These are phyloP conservation scores for Ganoderma meredithae DNA, from an alignment of 1,284 basidiomycete genomes.

Conservation along the genomic window DNA sequence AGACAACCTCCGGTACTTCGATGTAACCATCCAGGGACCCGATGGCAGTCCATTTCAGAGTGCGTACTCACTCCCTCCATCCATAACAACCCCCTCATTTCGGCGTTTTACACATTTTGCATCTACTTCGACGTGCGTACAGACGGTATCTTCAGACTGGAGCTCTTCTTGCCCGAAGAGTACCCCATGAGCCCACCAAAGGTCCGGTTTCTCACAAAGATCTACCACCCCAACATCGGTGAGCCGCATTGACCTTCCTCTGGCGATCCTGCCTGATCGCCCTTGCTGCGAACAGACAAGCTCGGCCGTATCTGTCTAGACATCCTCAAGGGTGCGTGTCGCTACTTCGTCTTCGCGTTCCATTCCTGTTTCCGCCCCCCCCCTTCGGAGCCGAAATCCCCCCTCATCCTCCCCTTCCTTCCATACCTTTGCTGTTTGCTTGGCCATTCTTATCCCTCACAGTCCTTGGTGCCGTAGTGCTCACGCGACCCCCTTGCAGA, in stretches of 20 bases:
- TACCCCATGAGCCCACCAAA: conserved; percentile 99
- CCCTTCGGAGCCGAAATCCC: not conserved
- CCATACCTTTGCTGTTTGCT: not conserved
- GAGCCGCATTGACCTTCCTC: conserved; percentile 36
- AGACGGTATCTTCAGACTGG: conserved; percentile 95
- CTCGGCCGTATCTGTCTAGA: conserved; percentile 98
- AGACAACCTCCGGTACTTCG: conserved; percentile 98
- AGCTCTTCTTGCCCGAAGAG: conserved; percentile 97
- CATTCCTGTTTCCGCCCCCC: not conserved
- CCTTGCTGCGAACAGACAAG: conserved; percentile 72
- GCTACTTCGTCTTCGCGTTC: not conserved
- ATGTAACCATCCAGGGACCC: conserved; percentile 96
- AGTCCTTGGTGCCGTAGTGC: not conserved
- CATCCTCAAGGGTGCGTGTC: conserved; percentile 86
- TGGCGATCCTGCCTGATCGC: not conserved
- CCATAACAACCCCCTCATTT: not conserved
- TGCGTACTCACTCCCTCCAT: conserved; percentile 50
- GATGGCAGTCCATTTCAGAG: conserved; percentile 94
- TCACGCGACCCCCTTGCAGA: conserved; percentile 55
- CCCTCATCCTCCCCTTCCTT: not conserved
- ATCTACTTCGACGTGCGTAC: conserved; percentile 9
- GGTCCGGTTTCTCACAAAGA: conserved; percentile 98
- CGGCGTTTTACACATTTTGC: not conserved
- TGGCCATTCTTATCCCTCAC: not conserved
- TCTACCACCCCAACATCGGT: conserved; percentile 99